Base-by-base conservation (phyloP, 1,139 yeast species). In the Sugiyamaella castrensis region DNA sequence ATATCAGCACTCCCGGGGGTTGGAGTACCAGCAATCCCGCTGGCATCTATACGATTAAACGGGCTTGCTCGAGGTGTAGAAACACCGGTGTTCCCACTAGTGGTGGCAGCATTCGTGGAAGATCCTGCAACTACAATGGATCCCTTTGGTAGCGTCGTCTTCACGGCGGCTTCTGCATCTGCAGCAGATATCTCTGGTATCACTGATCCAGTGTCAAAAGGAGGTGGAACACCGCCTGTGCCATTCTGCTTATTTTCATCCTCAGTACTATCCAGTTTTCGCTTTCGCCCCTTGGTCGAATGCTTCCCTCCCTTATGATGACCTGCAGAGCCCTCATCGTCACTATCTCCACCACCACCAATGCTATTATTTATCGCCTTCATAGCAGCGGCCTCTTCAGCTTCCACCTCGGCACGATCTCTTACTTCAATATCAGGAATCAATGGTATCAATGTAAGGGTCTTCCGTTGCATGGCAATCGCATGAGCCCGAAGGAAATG, bases 401-500 rank as follows among this genome's bases (percentile, higher is more conserved):
- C 84, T 59, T 92, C 98, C 1, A 89, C 84, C 50, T 92, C 98
- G 0, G 87, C 79, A 40, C 97, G 72, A 61, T 82, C 89, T 56
- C 92, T 76, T 4, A 92, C 77, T 0, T 81, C 77, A 46, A 92
- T 87, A 61, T 92, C 94, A 0, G 99, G 98, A 32, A 92, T 91
- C 51, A 87, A 71, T 0, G 96, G 96, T 8, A 82, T 77, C 48
- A 92, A 72, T 48, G 82, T 77, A 49, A 81, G 66, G 0, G 98
- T 82, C 63, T 87, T 87, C 67, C 87, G 88, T 59, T 89, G 95
- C 98, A 92, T 94, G 2, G 98, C 97, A 45, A 86, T 70, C 0
- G 98, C 98, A 70, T 92, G 98, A 0, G 83, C 87, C 50, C 99
- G 74, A 37, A 92, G 69, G 58, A 87, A 91, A 67, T 94, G 98